Conservation (phyloP, 257 asterid species). For the Petrea volubilis region DNA sequence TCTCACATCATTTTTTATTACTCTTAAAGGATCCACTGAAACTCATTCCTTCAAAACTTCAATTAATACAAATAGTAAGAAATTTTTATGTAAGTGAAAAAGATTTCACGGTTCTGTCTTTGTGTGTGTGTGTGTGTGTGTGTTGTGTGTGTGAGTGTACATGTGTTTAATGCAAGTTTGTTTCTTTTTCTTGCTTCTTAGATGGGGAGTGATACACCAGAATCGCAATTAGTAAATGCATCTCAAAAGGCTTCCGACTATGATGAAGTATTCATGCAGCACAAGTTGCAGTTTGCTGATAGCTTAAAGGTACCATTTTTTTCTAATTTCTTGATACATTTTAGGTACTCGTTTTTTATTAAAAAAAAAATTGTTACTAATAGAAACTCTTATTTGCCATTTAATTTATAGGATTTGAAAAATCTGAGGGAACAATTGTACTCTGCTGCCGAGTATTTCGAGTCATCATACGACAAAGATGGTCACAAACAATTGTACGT, state of each 20-base stretch:
- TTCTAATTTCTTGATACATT: neutral
- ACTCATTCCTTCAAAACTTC: too few relatives aligned
- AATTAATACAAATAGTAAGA: too few relatives aligned
- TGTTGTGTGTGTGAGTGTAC: too few relatives aligned
- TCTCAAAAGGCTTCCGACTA: constrained; percentile 37
- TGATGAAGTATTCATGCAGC: constrained; percentile 47
- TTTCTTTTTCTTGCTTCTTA: neutral
- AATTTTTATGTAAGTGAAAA: too few relatives aligned
- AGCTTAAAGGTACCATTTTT: constrained; percentile 46
- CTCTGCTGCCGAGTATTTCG: constrained; percentile 79
- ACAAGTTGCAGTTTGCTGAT: constrained; percentile 47
- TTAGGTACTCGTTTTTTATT: too few relatives aligned
- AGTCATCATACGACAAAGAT: constrained; percentile 50
- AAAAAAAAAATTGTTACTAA: too few relatives aligned
- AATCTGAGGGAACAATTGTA: constrained; percentile 55
- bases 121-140: too few relatives aligned
- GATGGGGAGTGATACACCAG: constrained; percentile 27
- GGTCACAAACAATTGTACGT: constrained; percentile 62
- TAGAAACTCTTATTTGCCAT: too few relatives aligned
- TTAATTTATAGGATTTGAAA: constrained; percentile 59
- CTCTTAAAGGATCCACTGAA: too few relatives aligned
- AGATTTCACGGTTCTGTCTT: too few relatives aligned
- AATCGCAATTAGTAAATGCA: neutral
- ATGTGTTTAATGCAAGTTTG: too few relatives aligned
- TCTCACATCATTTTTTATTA: too few relatives aligned